Percentiles rank a stretch among this genome's conserved stretches.
Conservation (phyloP, 2,329 filamentous ascomycete species). For the Trichoderma harzianum region DNA sequence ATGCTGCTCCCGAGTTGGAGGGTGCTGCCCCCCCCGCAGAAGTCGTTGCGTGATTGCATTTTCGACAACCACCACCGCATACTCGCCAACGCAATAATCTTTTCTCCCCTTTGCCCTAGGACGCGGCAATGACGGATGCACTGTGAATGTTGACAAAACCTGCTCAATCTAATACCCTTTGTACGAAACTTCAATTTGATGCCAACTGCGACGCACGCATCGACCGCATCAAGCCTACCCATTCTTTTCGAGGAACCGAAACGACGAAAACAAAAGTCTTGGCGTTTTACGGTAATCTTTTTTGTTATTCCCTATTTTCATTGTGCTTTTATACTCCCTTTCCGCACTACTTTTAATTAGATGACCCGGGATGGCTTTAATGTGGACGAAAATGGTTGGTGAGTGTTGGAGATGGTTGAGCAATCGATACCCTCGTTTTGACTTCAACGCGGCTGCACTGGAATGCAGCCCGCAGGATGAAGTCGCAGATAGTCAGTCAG, state of each 20-base stretch:
- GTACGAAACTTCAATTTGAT: slow-evolving; percentile 21
- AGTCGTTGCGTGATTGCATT: neutral
- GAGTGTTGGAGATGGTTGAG: slow-evolving; percentile 4
- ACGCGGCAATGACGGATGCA: neutral
- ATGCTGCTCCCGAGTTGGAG: neutral
- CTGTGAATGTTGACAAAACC: slow-evolving; percentile 18
- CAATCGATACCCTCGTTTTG: slow-evolving; percentile 16
- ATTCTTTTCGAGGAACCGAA: slow-evolving; percentile 10
- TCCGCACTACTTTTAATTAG: slow-evolving; percentile 12
- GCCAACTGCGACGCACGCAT: neutral
- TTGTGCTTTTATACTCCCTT: neutral
- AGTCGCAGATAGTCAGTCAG: neutral
- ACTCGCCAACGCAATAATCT: neutral
- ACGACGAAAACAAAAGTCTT: slow-evolving; percentile 17
- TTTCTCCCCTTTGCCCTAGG: neutral
- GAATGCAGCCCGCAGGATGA: neutral
- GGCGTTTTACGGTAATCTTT: slow-evolving; percentile 6
- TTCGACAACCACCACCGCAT: neutral
- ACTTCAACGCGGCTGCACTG: slow-evolving; percentile 5
- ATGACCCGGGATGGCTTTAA: slow-evolving; percentile 16
- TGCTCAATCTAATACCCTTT: slow-evolving; percentile 31
- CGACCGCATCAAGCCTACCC: neutral
- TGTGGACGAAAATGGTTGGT: slow-evolving; percentile 13
- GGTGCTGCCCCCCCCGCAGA: slow-evolving; percentile 11
- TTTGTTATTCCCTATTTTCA: neutral